Evolutionary conservation across 768 basidiomycete species (phyloP), one percentile per base, ranked within the genome.

Genomic region (Leucogyrophana mollusca): DNA sequence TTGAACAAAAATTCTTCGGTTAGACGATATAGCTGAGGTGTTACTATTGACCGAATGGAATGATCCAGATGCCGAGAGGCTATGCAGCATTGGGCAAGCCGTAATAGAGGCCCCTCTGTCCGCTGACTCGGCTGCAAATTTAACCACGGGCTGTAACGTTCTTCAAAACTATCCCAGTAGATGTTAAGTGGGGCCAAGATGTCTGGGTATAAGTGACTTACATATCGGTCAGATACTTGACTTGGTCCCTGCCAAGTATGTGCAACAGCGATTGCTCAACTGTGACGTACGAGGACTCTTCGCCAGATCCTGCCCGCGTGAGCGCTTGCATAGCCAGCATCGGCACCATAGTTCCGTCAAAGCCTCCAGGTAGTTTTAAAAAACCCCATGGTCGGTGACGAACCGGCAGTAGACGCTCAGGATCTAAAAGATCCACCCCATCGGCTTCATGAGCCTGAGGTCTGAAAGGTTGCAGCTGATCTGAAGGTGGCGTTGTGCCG

Each of bases 271-370:
- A 43, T 43, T 66, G 56, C 38, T 60, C 50, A 3, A 55, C 53
- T 47, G 61, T 61, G 42, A 18, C 47, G 23, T 52, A 53, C 17
- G 51, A 51, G 10, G 63, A 47, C 5, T 65, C 63, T 14, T 50
- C 33, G 9, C 45, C 47, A n/a, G 55, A 45, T 21, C 57, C 65
- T 46, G 40, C 49, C 34, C 63, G 64, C 7, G 66, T 66, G 25
- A 76, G 57, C 24, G 68, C 71, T 50, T 71, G 72, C 55, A 77
- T 66, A 9, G 74, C 73, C 17, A 74, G 58, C 58, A 78, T 72
- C 11, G 75, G 75, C 4, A 72, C 67, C 40, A 68, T 70, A 1
- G 58, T 72, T 64, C 75, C 73, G 39, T 76, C 73, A 17, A 69
- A 61, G 4, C 68, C 64, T 4, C 65, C 69, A n/a, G 68, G 60